A percentile compares a stretch with the other conserved stretches of the same genome.
phyloP scores from a whole-genome alignment of 1,284 basidiomycete species.

The Volvariella volvacea region DNA sequence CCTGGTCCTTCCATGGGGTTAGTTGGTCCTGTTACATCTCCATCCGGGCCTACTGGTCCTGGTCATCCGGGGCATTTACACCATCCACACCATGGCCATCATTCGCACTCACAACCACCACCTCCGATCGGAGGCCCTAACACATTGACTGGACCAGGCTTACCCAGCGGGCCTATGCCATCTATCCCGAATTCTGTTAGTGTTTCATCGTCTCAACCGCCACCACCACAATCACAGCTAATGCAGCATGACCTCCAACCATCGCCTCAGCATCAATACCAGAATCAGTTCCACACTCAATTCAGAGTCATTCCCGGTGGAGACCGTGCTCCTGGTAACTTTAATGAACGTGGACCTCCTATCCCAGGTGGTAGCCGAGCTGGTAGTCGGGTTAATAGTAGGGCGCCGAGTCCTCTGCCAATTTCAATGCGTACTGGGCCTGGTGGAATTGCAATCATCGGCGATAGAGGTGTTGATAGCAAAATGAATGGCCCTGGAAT shows the following conservation, averaged over 20 bases:
- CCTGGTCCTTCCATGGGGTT: neutral
- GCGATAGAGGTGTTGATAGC: conserved; percentile 4
- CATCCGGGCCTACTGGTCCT: neutral
- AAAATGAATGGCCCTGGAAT: conserved; percentile 4
- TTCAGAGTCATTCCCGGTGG: conserved; percentile 17
- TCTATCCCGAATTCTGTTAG: neutral
- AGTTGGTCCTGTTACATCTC: neutral
- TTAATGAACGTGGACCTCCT: neutral
- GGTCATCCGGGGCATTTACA: neutral
- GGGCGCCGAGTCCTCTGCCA: conserved; percentile 7
- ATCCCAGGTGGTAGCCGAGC: neutral
- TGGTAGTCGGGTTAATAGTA: neutral
- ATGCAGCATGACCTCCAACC: conserved; percentile 6
- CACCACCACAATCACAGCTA: conserved; percentile 4
- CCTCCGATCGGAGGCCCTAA: conserved; percentile 1
- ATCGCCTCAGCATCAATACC: conserved; percentile 22
- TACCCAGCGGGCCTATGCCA: neutral
- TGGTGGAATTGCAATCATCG: conserved; percentile 4
- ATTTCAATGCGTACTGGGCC: neutral
- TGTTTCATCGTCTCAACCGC: conserved; percentile 1
- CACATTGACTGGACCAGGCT: neutral
- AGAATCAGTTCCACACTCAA: conserved; percentile 24
- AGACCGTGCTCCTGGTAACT: conserved; percentile 7
- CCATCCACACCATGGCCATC: conserved; percentile 1
- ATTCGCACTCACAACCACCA: conserved; percentile 6